Base-by-base conservation (phyloP, 164 flowering plant species). In the Annona squamosa region DNA sequence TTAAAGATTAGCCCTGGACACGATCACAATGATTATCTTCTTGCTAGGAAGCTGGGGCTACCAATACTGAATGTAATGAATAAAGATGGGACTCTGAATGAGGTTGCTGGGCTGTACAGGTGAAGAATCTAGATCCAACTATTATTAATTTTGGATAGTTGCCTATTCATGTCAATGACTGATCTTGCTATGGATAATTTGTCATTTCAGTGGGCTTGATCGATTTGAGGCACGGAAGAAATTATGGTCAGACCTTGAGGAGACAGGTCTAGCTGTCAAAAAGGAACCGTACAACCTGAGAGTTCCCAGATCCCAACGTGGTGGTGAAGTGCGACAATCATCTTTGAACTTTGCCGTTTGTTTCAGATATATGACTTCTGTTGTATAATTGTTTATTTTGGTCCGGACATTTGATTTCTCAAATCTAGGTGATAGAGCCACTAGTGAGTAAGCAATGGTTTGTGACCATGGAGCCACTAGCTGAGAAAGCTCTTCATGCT, bases 1-100 rank as follows among this genome's bases (percentile, higher is more conserved):
- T 72, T 95, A 85, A 92, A 95, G 87, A 91, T 95, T 84, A 95
- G 97, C 83, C 99, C 99, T 68, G 99, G 98, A 10, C 99, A 92
- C 87, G 99, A 95, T 89, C 98, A 92, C 76, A 95, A 88, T 80
- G 98, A 95, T 74, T 95, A 92, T 75, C 86, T 86, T 73, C 93
- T 93, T 76, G 99, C 98, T 70, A 85, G 97, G 77, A 95, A 95
- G 83, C 91, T 89, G 77, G 99, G 99, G 63, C 89, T 95, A 47
- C 99, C 99, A 17, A 92, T 95, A 69, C 97, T 95, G 57, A 95
- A 89, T 86, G 92, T 91, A 67, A 92, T 95, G 97, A 95, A 95
- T 81, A 95, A 95, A 85, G 99, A 95, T 84, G 99, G 94, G 45
- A 95, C 99, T 1, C 86, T 95, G 47, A 95, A 95, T 78, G 90